phyloP scores from a whole-genome alignment of 2,329 filamentous ascomycete genomes.

The Sarocladiaceae sp. region DNA sequence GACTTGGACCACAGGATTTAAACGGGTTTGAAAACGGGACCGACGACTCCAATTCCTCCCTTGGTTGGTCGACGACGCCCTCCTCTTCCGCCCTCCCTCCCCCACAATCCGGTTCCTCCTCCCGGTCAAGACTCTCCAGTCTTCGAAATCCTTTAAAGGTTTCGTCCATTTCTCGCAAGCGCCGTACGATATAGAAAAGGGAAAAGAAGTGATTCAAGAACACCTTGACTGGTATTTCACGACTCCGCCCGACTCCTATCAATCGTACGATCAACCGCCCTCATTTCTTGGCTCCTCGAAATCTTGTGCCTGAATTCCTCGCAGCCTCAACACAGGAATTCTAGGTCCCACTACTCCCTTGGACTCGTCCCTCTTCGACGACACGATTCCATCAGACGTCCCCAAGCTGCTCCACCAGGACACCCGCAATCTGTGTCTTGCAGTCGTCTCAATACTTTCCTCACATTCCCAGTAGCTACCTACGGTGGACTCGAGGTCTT shows the following conservation, averaged over 20 bases:
- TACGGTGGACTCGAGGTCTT: not conserved
- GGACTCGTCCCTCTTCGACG: slow-evolving; percentile 8
- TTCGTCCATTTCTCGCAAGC: slow-evolving; percentile 7
- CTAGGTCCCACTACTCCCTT: slow-evolving; percentile 10
- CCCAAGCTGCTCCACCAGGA: slow-evolving; percentile 10
- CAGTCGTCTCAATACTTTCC: slow-evolving; percentile 6
- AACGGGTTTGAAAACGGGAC: slow-evolving; percentile 23
- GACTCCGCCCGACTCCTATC: slow-evolving; percentile 13
- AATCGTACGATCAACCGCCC: slow-evolving; percentile 3
- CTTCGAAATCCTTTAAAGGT: slow-evolving; percentile 8
- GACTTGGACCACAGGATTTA: slow-evolving; percentile 13
- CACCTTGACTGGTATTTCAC: slow-evolving; percentile 35
- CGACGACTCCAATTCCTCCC: slow-evolving; percentile 26
- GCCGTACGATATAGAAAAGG: slow-evolving; percentile 15
- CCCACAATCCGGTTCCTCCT: not conserved
- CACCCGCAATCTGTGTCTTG: slow-evolving; percentile 6
- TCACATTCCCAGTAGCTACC: slow-evolving; percentile 4
- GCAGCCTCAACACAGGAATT: slow-evolving; percentile 14
- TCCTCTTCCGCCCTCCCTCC: slow-evolving; percentile 4
- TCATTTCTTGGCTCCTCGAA: slow-evolving; percentile 13
- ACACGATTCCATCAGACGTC: slow-evolving; percentile 11
- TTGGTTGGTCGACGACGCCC: slow-evolving; percentile 12
- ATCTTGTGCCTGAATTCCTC: slow-evolving; percentile 31
- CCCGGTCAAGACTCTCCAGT: slow-evolving; percentile 7
- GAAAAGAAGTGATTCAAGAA: slow-evolving; percentile 26